Evolutionary conservation across 2,329 filamentous ascomycete genomes (phyloP).

Genomic region (Fusarium graminum): DNA sequence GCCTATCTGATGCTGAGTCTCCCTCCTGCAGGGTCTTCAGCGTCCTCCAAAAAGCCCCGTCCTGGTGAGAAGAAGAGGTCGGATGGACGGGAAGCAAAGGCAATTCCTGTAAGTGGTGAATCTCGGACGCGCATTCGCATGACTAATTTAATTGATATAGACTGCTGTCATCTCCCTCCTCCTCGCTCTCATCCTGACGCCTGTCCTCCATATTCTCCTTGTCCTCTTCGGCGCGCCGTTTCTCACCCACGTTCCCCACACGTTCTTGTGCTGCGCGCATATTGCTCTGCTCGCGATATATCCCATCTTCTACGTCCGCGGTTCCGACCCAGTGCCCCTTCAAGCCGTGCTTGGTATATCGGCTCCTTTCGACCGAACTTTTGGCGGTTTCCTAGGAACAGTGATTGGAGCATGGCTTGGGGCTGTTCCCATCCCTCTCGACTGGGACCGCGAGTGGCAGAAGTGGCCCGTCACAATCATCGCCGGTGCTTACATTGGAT

Average conservation of each 20-base stretch:
- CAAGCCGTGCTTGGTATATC: slow-evolving; percentile 74
- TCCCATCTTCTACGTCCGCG: slow-evolving; percentile 87
- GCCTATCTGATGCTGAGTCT: slow-evolving; percentile 73
- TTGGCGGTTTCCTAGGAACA: slow-evolving; percentile 83
- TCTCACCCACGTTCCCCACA: slow-evolving; percentile 83
- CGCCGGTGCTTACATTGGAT: slow-evolving; percentile 84
- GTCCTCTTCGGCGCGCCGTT: slow-evolving; percentile 93
- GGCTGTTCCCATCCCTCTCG: slow-evolving; percentile 92
- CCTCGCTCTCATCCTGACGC: slow-evolving; percentile 78
- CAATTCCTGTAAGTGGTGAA: slow-evolving; percentile 59
- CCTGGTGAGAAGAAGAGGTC: slow-evolving; percentile 68
- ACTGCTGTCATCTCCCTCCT: slow-evolving; percentile 61
- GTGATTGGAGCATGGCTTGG: slow-evolving; percentile 90
- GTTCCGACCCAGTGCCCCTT: slow-evolving; percentile 80
- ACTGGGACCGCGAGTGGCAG: slow-evolving; percentile 99
- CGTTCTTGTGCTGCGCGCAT: slow-evolving; percentile 83
- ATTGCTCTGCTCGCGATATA: slow-evolving; percentile 82
- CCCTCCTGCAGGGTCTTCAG: slow-evolving; percentile 67
- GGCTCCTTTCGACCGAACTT: slow-evolving; percentile 84
- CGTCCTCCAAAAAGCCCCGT: slow-evolving; percentile 63
- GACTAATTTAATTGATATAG: slow-evolving; percentile 51
- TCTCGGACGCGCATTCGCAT: neutral
- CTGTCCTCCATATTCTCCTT: slow-evolving; percentile 72
- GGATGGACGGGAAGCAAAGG: slow-evolving; percentile 59
- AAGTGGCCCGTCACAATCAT: slow-evolving; percentile 95